Evolutionary conservation across 805 yeast species (phyloP), one percentile per base, ranked within the genome.

Genomic region (Candida insectalens): DNA sequence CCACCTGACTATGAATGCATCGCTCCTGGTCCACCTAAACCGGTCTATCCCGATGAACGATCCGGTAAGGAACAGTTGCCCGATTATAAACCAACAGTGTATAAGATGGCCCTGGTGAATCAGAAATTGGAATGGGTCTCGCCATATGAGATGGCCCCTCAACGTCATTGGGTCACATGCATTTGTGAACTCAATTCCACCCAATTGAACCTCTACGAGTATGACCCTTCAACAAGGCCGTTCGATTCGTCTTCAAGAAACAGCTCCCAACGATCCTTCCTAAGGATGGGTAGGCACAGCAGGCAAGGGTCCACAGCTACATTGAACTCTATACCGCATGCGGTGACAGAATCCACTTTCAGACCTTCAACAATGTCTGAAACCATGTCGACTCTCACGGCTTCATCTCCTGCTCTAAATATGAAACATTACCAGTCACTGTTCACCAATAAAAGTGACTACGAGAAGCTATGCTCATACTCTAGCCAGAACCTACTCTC

Each of bases 111-210:
- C 0, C 46, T 70, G 1, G 66, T 79, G 1, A 51, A 69, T 5
- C 63, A 87, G 45, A 88, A 87, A 50, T 47, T 68, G 30, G 96
- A 87, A 54, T 75, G 87, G 79, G 40, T 73, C 2, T 68, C 83
- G 4, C 96, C 96, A 0, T 81, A 77, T 50, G 87, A 80, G 44
- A 62, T 74, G 3, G 67, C 94, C 0, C 65, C 74, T 2, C 53
- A 63, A 6, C 63, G 95, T 40, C 67, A 72, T 8, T 88, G 97
- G 97, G 69, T 65, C 44, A 62, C 68, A 28, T 68, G 69, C 29
- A 62, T 81, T 16, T 63, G 84, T 54, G 94, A 82, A 48, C 61
- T 88, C 33, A 85, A 88, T 62, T 83, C 89, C 14, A 88, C 96
- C 2, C 95, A 84, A 57, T 59, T 88, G 23, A 82, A 82, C 53